These are phyloP conservation scores for Prunus dulcis DNA, from an alignment of 306 rosid genomes.

Conservation along the genomic window DNA sequence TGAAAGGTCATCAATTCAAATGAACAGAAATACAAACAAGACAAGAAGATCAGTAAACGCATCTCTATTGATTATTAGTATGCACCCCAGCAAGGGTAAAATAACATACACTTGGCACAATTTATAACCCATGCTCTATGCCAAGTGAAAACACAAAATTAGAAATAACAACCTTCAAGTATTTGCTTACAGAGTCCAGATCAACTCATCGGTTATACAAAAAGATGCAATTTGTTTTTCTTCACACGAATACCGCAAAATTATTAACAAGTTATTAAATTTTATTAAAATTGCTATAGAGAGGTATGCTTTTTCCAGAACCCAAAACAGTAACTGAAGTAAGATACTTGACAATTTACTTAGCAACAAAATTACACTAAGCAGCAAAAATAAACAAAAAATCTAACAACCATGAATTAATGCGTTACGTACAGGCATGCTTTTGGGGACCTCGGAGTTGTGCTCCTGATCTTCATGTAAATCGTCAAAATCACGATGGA, in stretches of 20 bases:
- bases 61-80: too few relatives aligned
- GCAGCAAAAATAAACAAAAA: background rate
- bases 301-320: background rate
- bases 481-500: slow-evolving; percentile 29
- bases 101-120: background rate
- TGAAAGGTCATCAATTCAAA: background rate
- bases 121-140: background rate
- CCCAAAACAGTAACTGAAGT: background rate
- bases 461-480: slow-evolving; percentile 29
- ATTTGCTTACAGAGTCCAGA: background rate
- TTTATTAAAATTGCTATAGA: background rate
- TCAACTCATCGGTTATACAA: background rate
- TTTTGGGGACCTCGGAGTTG: slow-evolving; percentile 34
- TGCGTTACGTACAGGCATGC: slow-evolving; percentile 37
- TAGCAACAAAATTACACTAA: too few relatives aligned
- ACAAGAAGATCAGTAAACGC: background rate
- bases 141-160: background rate
- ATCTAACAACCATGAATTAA: background rate
- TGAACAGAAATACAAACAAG: background rate
- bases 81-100: too few relatives aligned
- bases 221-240: background rate
- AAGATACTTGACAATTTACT: background rate
- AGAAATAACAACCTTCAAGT: background rate
- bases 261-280: background rate
- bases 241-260: slow-evolving; percentile 1